These are phyloP conservation scores for Colletotrichum incanum DNA, from an alignment of 2,329 filamentous ascomycete genomes.

Conservation along the genomic window DNA sequence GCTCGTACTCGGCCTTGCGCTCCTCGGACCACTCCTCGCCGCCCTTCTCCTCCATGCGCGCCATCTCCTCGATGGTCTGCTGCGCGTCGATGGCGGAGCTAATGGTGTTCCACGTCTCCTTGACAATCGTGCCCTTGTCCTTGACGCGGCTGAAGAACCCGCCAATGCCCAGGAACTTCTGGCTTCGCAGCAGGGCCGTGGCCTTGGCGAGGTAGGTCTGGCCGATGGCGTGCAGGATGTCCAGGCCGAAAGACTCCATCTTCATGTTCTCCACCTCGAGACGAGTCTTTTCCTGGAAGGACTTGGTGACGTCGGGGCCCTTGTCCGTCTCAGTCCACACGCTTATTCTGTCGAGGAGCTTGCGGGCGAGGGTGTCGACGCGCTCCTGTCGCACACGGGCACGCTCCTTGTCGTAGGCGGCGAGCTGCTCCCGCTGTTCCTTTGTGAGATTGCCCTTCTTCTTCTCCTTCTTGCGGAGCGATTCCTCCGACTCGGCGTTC, in stretches of 20 bases:
- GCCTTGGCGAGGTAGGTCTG: slow-evolving; percentile 92
- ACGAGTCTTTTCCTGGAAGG: slow-evolving; percentile 94
- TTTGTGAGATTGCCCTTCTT: slow-evolving; percentile 90
- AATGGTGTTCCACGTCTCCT: slow-evolving; percentile 99
- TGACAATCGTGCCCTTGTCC: slow-evolving; percentile 96
- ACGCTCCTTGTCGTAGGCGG: slow-evolving; percentile 90
- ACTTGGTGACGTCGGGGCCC: slow-evolving; percentile 83
- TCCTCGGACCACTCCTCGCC: slow-evolving; percentile 99
- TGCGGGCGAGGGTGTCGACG: slow-evolving; percentile 85
- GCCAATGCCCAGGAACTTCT: slow-evolving; percentile 96
- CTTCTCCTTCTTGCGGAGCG: slow-evolving; percentile 73
- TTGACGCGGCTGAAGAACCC: slow-evolving; percentile 95
- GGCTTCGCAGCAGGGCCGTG: slow-evolving; percentile 89
- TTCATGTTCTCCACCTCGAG: slow-evolving; percentile 98
- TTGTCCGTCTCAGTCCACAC: slow-evolving; percentile 99
- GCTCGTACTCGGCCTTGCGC: slow-evolving; percentile 95
- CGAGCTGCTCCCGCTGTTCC: slow-evolving; percentile 93
- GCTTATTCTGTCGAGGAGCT: slow-evolving; percentile 90
- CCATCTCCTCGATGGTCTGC: slow-evolving; percentile 99
- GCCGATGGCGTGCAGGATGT: slow-evolving; percentile 96
- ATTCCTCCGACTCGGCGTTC: slow-evolving; percentile 77
- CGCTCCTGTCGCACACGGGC: slow-evolving; percentile 89
- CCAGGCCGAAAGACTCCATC: slow-evolving; percentile 98
- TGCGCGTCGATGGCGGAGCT: slow-evolving; percentile 96
- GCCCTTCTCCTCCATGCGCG: slow-evolving; percentile 92